Conservation (phyloP, 2,329 filamentous ascomycete genomes). For the Fusarium sp. region DNA sequence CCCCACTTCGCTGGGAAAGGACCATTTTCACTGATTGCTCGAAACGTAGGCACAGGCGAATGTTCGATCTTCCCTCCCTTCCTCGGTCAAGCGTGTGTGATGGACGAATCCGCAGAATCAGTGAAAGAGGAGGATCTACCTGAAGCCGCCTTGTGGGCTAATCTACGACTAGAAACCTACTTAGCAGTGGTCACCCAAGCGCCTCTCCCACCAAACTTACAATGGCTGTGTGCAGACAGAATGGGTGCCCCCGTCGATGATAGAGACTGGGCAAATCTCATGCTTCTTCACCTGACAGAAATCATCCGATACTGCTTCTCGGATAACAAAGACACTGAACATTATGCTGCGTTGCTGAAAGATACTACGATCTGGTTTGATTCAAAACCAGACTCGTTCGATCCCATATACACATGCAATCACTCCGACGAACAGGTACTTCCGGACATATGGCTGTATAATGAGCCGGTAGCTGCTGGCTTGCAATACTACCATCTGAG, state of each 20-base stretch:
- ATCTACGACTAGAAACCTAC: conserved; percentile 36
- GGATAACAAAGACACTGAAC: conserved; percentile 16
- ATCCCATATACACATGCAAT: conserved; percentile 31
- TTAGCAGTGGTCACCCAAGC: conserved; percentile 30
- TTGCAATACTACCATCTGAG: conserved; percentile 43
- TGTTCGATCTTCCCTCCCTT: too few relatives aligned
- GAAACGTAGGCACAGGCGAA: not conserved
- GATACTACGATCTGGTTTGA: conserved; percentile 37
- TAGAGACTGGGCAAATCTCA: conserved; percentile 30
- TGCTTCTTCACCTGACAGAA: conserved; percentile 38
- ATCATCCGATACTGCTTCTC: conserved; percentile 41
- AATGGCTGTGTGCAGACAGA: not conserved
- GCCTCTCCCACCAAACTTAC: conserved; percentile 6
- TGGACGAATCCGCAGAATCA: not conserved
- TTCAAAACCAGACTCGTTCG: conserved; percentile 39
- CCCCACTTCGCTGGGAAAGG: too few relatives aligned
- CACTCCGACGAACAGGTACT: conserved; percentile 11
- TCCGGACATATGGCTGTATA: conserved; percentile 40
- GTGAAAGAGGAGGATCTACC: not conserved
- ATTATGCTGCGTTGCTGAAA: conserved; percentile 31
- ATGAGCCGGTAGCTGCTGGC: conserved; percentile 36
- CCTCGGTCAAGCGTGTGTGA: too few relatives aligned
- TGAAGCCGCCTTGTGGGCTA: conserved; percentile 3
- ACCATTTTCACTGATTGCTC: not conserved
- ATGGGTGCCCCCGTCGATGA: conserved; percentile 24